Evolutionary conservation across 345 rosid species (phyloP).

Genomic region (Mallotus nudiflorus): DNA sequence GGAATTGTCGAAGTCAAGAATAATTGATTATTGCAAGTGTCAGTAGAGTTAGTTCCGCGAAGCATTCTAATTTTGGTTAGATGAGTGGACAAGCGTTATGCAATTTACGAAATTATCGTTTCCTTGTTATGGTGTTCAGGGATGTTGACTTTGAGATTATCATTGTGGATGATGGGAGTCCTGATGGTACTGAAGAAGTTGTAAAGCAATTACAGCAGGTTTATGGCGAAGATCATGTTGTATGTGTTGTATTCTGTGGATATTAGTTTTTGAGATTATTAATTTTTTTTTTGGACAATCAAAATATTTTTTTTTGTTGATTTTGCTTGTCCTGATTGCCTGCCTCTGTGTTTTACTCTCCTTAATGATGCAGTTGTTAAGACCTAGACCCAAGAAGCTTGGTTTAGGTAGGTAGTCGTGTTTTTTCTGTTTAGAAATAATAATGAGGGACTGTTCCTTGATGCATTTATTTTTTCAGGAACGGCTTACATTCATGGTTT

Average conservation of each 20-base stretch:
- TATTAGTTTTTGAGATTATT: neutral
- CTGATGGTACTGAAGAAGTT: slow-evolving; percentile 91
- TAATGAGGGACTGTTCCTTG: slow-evolving; percentile 5
- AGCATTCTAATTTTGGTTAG: too few species aligned
- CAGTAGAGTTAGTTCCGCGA: too few species aligned
- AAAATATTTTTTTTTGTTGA: neutral
- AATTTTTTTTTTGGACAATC: neutral
- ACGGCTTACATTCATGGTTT: slow-evolving; percentile 91
- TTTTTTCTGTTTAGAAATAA: neutral
- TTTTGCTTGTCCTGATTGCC: neutral
- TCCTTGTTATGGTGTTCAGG: slow-evolving; percentile 42
- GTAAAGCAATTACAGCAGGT: slow-evolving; percentile 76
- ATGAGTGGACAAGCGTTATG: too few species aligned
- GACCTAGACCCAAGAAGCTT: slow-evolving; percentile 88
- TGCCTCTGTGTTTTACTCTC: slow-evolving; percentile 11
- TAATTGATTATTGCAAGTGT: neutral
- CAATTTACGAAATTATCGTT: neutral
- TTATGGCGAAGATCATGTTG: slow-evolving; percentile 79
- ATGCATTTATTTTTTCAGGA: slow-evolving; percentile 48
- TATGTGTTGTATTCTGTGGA: slow-evolving; percentile 34
- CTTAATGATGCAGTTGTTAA: slow-evolving; percentile 57
- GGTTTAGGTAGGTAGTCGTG: slow-evolving; percentile 64
- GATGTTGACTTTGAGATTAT: slow-evolving; percentile 84
- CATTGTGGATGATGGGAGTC: slow-evolving; percentile 97
- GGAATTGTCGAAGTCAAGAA: too few species aligned